phyloP scores from a whole-genome alignment of 2,329 filamentous ascomycete species.

The Diaporthe batatas region DNA sequence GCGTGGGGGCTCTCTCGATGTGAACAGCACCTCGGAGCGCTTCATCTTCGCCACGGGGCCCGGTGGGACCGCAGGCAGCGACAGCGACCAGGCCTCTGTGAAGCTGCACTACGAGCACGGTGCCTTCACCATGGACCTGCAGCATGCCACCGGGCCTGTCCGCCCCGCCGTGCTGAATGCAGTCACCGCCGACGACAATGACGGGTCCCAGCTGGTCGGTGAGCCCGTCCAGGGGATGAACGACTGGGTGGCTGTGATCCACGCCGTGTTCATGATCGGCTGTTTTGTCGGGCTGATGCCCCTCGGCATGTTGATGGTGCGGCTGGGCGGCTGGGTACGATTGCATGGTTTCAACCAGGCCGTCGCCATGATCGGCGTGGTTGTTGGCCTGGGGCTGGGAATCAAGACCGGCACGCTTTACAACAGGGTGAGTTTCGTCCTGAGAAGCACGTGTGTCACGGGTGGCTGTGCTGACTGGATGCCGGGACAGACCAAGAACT shows the following conservation, averaged over 20 bases:
- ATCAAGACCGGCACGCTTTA: slow-evolving; percentile 66
- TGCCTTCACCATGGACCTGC: slow-evolving; percentile 68
- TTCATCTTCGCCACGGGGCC: slow-evolving; percentile 71
- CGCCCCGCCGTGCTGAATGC: slow-evolving; percentile 57
- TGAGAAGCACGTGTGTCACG: too few species aligned
- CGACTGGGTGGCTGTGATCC: slow-evolving; percentile 58
- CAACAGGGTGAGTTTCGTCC: slow-evolving; percentile 62
- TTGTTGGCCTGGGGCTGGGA: slow-evolving; percentile 66
- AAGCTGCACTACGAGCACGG: slow-evolving; percentile 68
- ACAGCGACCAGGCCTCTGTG: slow-evolving; percentile 59
- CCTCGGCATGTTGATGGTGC: slow-evolving; percentile 66
- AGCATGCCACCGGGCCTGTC: slow-evolving; percentile 60
- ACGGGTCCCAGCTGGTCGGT: slow-evolving; percentile 52
- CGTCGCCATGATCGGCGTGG: slow-evolving; percentile 61
- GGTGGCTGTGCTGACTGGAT: background rate
- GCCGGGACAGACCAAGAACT: slow-evolving; percentile 61
- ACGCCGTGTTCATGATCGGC: slow-evolving; percentile 68
- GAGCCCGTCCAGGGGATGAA: slow-evolving; percentile 46
- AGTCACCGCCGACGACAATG: slow-evolving; percentile 51
- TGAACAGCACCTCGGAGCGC: slow-evolving; percentile 59
- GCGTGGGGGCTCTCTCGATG: slow-evolving; percentile 63
- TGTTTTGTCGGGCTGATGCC: slow-evolving; percentile 69
- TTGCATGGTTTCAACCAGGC: slow-evolving; percentile 69
- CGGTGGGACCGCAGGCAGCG: slow-evolving; percentile 56
- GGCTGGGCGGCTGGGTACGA: slow-evolving; percentile 63